These are phyloP conservation scores for Corynascus novoguineensis DNA, from an alignment of 495 filamentous ascomycete species.

Conservation along the genomic window DNA sequence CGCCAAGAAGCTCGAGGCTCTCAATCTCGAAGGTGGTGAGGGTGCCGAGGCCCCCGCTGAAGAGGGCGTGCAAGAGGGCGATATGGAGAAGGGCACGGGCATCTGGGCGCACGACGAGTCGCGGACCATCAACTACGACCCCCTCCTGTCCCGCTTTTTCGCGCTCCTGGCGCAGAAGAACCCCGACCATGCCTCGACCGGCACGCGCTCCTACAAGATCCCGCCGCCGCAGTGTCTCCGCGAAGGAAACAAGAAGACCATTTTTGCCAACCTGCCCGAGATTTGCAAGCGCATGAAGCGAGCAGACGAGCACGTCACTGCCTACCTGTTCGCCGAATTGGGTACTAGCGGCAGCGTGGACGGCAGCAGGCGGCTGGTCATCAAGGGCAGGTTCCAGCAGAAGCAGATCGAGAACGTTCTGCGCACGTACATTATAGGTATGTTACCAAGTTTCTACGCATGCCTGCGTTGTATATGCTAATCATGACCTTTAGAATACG, in stretches of 20 bases:
- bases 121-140: slow-evolving; percentile 71
- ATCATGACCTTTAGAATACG: slow-evolving; percentile 66
- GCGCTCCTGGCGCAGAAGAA: slow-evolving; percentile 85
- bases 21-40: slow-evolving; percentile 74
- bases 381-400: slow-evolving; percentile 98
- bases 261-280: slow-evolving; percentile 84
- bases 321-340: slow-evolving; percentile 96
- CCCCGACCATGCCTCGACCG: slow-evolving; percentile 83
- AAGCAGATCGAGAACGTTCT: slow-evolving; percentile 96
- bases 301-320: slow-evolving; percentile 91
- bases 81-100: slow-evolving; percentile 84
- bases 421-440: slow-evolving; percentile 78
- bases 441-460: slow-evolving; percentile 19
- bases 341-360: slow-evolving; percentile 93
- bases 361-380: slow-evolving; percentile 86
- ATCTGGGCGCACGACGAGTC: slow-evolving; percentile 83
- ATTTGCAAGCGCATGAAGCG: slow-evolving; percentile 80
- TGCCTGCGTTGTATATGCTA: neutral
- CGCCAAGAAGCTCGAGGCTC: slow-evolving; percentile 55
- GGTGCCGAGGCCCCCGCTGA: slow-evolving; percentile 45
- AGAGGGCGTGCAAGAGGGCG: slow-evolving; percentile 53
- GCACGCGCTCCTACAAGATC: slow-evolving; percentile 94
- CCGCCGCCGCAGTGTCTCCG: slow-evolving; percentile 97
- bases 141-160: slow-evolving; percentile 86
- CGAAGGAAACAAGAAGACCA: slow-evolving; percentile 99